Conservation (phyloP, 1,284 basidiomycete species). For the Exobasidium cylindrosporum region DNA sequence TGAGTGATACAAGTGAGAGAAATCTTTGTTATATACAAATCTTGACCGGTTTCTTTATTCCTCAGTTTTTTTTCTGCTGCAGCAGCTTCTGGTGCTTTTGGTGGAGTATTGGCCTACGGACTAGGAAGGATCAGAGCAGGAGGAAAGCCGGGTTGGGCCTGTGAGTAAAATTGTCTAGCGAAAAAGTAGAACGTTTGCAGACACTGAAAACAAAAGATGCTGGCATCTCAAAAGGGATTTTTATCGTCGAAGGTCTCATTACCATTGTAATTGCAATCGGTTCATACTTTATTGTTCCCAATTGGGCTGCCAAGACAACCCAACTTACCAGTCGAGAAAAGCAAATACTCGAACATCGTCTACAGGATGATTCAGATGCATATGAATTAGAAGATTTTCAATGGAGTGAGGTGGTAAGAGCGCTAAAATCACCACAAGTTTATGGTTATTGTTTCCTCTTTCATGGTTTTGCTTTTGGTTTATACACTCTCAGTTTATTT, state of each 20-base stretch:
- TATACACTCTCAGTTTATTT: constrained; percentile 25
- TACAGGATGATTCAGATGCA: constrained; percentile 63
- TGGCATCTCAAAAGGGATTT: no score
- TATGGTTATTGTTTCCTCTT: constrained; percentile 61
- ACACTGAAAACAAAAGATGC: no score
- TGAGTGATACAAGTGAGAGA: no score
- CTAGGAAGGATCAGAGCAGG: constrained; percentile 66
- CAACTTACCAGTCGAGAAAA: constrained; percentile 62
- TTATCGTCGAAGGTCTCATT: constrained; percentile 64
- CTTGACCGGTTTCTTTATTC: not conserved
- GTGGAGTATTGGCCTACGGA: constrained; percentile 60
- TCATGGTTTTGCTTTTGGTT: not conserved
- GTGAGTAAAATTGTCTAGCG: no score
- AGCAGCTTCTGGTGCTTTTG: constrained; percentile 35
- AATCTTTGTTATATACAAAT: no score
- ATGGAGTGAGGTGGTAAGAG: constrained; percentile 55
- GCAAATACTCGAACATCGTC: constrained; percentile 59
- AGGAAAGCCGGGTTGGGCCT: constrained; percentile 50
- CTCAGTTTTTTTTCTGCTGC: constrained; percentile 21
- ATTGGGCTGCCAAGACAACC: constrained; percentile 63
- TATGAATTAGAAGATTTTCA: constrained; percentile 56
- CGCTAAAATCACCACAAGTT: constrained; percentile 64
- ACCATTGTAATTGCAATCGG: constrained; percentile 60
- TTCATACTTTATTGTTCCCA: constrained; percentile 64
- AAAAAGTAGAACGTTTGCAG: no score